Evolutionary conservation across 2,329 filamentous ascomycete genomes (phyloP).

Genomic region (Pseudocercospora cruenta): DNA sequence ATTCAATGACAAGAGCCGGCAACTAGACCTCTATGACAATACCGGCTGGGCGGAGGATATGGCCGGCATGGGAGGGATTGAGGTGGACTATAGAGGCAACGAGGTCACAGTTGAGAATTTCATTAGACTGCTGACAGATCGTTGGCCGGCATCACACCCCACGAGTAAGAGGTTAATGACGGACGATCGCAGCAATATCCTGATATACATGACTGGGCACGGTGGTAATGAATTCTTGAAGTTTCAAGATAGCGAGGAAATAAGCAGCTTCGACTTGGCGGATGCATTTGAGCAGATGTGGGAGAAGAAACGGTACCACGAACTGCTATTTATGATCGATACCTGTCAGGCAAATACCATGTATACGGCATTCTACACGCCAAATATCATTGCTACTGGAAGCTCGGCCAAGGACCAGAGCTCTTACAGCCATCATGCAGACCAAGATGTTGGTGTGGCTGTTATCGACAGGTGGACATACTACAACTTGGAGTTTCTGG

Average conservation of each 20-base stretch:
- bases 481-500: conserved; percentile 96
- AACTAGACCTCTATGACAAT: conserved; percentile 94
- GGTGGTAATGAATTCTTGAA: conserved; percentile 98
- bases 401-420: conserved; percentile 94
- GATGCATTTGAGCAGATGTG: conserved; percentile 99
- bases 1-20: conserved; percentile 96
- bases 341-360: conserved; percentile 99
- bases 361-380: conserved; percentile 97
- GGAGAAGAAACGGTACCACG: conserved; percentile 99
- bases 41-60: conserved; percentile 29
- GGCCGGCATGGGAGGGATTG: conserved; percentile 61
- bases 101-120: conserved; percentile 99
- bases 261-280: conserved; percentile 91
- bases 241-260: conserved; percentile 97
- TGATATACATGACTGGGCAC: conserved; percentile 99
- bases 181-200: conserved; percentile 92
- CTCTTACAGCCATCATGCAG: conserved; percentile 95
- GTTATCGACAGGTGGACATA: conserved; percentile 99
- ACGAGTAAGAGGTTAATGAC: conserved; percentile 91
- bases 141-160: conserved; percentile 91
- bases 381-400: conserved; percentile 97
- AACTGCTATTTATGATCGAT: conserved; percentile 99
- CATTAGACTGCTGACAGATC: conserved; percentile 90
- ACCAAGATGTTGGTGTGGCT: conserved; percentile 95
- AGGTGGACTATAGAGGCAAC: conserved; percentile 97